Evolutionary conservation across 441 rosid species (phyloP).

Genomic region (Bruguiera hainesii): DNA sequence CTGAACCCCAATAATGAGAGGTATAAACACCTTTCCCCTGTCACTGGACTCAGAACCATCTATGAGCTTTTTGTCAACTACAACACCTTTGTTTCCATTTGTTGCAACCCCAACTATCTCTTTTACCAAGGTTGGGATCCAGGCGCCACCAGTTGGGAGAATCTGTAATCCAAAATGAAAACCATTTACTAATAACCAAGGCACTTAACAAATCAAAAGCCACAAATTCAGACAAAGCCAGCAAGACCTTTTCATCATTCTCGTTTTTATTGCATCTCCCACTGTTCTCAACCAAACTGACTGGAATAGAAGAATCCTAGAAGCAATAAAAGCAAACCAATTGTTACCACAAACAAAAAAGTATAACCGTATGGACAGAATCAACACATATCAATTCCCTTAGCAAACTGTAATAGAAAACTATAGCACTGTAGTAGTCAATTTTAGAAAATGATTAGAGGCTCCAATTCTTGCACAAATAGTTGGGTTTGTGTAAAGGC

Average conservation of each 20-base stretch:
- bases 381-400: too few species aligned
- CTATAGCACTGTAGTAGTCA: too few species aligned
- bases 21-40: slow-evolving; percentile 59
- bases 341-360: slow-evolving; percentile 12
- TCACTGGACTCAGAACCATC: slow-evolving; percentile 72
- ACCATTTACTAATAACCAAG: slow-evolving; percentile 9
- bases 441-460: too few species aligned
- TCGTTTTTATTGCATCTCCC: slow-evolving; percentile 96
- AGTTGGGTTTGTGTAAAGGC: too few species aligned
- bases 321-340: slow-evolving; percentile 21
- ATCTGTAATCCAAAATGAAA: slow-evolving; percentile 34
- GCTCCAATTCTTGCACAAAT: too few species aligned
- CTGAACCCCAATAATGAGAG: slow-evolving; percentile 57
- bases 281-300: slow-evolving; percentile 84
- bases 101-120: slow-evolving; percentile 64
- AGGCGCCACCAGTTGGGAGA: slow-evolving; percentile 72
- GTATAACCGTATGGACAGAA: not conserved
- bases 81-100: slow-evolving; percentile 47
- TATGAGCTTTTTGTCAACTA: slow-evolving; percentile 75
- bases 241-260: slow-evolving; percentile 70
- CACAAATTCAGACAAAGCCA: slow-evolving; percentile 6
- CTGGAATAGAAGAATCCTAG: slow-evolving; percentile 57
- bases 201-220: slow-evolving; percentile 7
- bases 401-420: too few species aligned
- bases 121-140: slow-evolving; percentile 77